phyloP scores from a whole-genome alignment of 805 yeast species.

The Dipodascopsis uninucleata region DNA sequence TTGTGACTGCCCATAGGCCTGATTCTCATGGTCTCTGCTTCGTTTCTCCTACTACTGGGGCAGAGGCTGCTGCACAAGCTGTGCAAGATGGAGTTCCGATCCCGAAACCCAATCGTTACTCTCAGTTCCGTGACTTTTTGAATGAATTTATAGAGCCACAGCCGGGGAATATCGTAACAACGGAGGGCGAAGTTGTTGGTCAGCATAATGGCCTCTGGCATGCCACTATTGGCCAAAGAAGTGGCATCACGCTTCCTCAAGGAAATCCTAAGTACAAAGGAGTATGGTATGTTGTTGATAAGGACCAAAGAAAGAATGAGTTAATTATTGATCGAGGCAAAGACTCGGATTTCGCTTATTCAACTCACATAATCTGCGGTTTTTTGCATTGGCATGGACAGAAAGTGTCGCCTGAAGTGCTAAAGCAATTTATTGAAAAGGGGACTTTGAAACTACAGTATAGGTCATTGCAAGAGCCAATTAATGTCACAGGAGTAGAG shows the following conservation, averaged over 20 bases:
- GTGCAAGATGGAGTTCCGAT: constrained; percentile 6
- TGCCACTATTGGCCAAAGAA: constrained; percentile 89
- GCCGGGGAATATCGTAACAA: constrained; percentile 78
- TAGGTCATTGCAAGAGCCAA: constrained; percentile 59
- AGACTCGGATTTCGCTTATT: constrained; percentile 54
- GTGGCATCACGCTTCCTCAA: constrained; percentile 82
- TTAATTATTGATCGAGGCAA: constrained; percentile 73
- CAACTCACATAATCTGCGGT: constrained; percentile 42
- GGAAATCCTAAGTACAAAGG: constrained; percentile 67
- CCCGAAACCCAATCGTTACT: constrained; percentile 12
- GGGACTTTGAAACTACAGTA: constrained; percentile 52
- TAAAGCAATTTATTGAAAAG: constrained; percentile 17
- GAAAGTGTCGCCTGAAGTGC: not conserved
- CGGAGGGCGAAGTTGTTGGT: constrained; percentile 74
- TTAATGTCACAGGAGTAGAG: constrained; percentile 1
- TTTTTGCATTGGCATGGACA: constrained; percentile 51
- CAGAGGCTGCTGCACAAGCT: constrained; percentile 11
- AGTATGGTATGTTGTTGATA: constrained; percentile 81
- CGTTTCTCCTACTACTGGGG: constrained; percentile 48
- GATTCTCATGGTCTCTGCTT: constrained; percentile 96
- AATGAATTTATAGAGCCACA: constrained; percentile 66
- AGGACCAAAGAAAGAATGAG: constrained; percentile 60
- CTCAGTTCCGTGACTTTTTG: constrained; percentile 60
- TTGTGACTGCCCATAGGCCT: constrained; percentile 71
- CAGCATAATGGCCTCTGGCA: constrained; percentile 85